phyloP scores from a whole-genome alignment of 1,139 yeast species.

The Candida pseudocylindracea region DNA sequence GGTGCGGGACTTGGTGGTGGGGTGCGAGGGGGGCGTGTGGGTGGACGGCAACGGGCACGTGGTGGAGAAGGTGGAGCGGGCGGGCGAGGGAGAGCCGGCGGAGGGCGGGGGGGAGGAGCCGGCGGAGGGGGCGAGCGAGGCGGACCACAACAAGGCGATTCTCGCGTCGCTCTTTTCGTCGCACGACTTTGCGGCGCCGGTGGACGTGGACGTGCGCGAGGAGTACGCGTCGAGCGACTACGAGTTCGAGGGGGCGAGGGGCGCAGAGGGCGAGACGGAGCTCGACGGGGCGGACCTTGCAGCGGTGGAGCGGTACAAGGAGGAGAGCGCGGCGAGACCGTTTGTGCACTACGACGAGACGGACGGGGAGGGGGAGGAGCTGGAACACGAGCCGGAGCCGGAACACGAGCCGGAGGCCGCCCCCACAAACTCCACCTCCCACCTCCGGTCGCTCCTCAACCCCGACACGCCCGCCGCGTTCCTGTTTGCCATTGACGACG shows the following conservation, averaged over 20 bases:
- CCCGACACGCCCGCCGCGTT: too few relatives aligned
- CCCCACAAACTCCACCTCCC: slow-evolving; percentile 1
- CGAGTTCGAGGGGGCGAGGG: too few relatives aligned
- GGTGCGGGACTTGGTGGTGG: slow-evolving; percentile 36
- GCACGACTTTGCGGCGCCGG: slow-evolving; percentile 41
- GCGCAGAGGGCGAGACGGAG: too few relatives aligned
- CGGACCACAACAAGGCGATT: slow-evolving; percentile 16
- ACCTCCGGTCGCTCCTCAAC: not conserved
- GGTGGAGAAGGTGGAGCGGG: slow-evolving; percentile 18
- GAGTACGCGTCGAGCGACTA: too few relatives aligned
- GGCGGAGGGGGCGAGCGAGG: slow-evolving; percentile 1
- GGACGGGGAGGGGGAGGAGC: slow-evolving; percentile 7
- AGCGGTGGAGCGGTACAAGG: slow-evolving; percentile 6
- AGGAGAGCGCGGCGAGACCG: slow-evolving; percentile 2
- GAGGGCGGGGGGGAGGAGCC: slow-evolving; percentile 11
- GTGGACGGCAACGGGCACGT: slow-evolving; percentile 64
- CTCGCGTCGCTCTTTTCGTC: slow-evolving; percentile 26
- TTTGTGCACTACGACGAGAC: not conserved
- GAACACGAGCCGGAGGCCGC: too few relatives aligned
- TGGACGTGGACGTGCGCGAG: slow-evolving; percentile 17
- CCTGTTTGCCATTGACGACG: too few relatives aligned
- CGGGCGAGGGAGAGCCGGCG: slow-evolving; percentile 3
- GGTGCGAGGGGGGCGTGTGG: slow-evolving; percentile 53
- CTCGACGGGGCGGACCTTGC: slow-evolving; percentile 7
- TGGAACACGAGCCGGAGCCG: slow-evolving; percentile 1